Percentiles rank a stretch among this genome's conserved stretches.
Evolutionary conservation across 2,329 filamentous ascomycete species (phyloP).

Genomic region (Torrubiella hemipterigena): DNA sequence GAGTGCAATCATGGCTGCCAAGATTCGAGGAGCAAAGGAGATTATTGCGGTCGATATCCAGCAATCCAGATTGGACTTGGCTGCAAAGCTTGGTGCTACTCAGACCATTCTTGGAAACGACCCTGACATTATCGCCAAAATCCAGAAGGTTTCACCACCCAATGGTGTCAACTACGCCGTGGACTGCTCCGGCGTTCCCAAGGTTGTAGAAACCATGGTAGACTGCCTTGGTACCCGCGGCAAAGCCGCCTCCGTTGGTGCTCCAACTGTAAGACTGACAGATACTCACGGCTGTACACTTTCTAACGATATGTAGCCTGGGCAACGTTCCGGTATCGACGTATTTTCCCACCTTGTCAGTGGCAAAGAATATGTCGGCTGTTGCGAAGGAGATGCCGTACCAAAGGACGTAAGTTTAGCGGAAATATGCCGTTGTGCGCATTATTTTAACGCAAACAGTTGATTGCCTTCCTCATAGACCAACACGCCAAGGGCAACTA

Average conservation of each 20-base stretch:
- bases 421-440: neutral
- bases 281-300: no score
- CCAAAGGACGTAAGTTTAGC: conserved; percentile 11
- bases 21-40: conserved; percentile 11
- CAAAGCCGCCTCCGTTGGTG: conserved; percentile 14
- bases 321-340: conserved; percentile 11
- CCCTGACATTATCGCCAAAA: conserved; percentile 12
- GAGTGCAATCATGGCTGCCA: conserved; percentile 16
- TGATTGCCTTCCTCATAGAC: conserved; percentile 16
- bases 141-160: conserved; percentile 12
- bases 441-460: conserved; percentile 7
- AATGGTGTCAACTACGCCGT: conserved; percentile 18
- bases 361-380: conserved; percentile 16
- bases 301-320: conserved; percentile 1
- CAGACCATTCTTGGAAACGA: conserved; percentile 12
- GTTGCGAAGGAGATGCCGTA: conserved; percentile 15
- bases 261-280: conserved; percentile 11
- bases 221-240: conserved; percentile 24
- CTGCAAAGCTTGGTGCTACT: conserved; percentile 15
- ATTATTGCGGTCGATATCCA: conserved; percentile 17
- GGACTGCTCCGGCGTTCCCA: conserved; percentile 19
- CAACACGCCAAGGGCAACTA: conserved; percentile 15
- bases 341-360: conserved; percentile 13
- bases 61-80: conserved; percentile 11
- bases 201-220: conserved; percentile 31